Base-by-base conservation (phyloP, 352 stramenopile genomes). In the Peronospora tabacina region DNA sequence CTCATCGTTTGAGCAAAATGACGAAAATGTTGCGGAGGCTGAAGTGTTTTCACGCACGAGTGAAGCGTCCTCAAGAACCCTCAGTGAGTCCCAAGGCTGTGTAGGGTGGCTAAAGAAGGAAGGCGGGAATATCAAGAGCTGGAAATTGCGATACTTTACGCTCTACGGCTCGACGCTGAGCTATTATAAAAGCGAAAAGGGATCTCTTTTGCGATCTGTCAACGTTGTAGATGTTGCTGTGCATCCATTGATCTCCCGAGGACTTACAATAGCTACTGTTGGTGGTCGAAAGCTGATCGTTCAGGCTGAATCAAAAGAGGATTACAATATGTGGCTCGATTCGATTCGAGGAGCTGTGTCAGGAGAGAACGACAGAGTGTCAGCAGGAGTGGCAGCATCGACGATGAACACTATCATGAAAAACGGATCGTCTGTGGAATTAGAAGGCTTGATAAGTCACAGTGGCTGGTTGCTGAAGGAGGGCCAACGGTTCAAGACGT, bases 401-500 rank as follows among this genome's bases (percentile, higher is more conserved):
- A 52, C 15, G 15, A 55, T 55, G 37, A 47, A 52, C 6, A 49
- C 13, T 38, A 16, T 47, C 11, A 32, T 49, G 36, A 44, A 52
- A 28, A 55, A 15, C 6, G 40, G 43, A 48, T 49, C 37, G n/a
- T 57, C 35, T 44, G 38, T 49, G 7, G 57, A 75, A 15, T 51
- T 58, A 8, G 67, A 65, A 45, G 32, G 32, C 1, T 51, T 46
- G 9, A 35, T 48, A 22, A 52, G 52, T 10, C 61, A 77, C 46
- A 87, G 69, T 52, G 80, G 80, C 0, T 90, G 77, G 76, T 62
- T 90, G 15, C 68, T 85, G 53, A 88, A 87, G 44, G 80, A 90
- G 65, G 77, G 80, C 0, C 70, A 78, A 26, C 64, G 60, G 1
- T 84, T 87, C 54, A 87, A 84, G 69, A 88, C 69, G 6, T 90